phyloP scores from a whole-genome alignment of 176 grass and related monocot genomes.

The Paspalum notatum region DNA sequence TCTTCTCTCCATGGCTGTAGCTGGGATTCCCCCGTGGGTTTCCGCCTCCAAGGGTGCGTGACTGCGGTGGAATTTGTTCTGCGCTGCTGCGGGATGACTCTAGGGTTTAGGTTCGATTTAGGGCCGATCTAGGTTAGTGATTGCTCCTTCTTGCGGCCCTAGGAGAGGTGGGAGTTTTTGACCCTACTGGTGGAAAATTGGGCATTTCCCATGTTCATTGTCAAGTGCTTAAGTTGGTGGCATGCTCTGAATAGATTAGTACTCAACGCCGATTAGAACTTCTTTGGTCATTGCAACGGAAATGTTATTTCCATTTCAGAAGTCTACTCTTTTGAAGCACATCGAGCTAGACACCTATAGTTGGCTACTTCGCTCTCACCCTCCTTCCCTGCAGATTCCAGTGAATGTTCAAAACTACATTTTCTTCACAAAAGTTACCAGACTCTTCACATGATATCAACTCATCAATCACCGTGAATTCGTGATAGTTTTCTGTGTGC shows the following conservation, averaged over 20 bases:
- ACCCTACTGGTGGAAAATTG: not conserved
- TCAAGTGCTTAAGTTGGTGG: not conserved
- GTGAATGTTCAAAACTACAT: not conserved
- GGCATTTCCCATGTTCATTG: not conserved
- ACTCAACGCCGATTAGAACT: not conserved
- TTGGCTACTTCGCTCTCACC: not conserved
- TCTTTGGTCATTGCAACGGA: not conserved
- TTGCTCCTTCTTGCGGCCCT: not conserved
- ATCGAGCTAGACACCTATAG: not conserved
- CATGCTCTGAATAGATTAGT: not conserved
- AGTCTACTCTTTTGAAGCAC: not conserved
- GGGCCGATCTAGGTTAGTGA: not conserved
- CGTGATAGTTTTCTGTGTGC: no score
- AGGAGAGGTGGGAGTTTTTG: not conserved
- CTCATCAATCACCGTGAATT: not conserved
- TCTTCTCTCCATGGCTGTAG: not conserved
- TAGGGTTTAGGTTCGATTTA: constrained; percentile 25
- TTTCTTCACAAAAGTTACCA: not conserved
- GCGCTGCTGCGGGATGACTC: not conserved
- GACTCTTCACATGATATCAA: not conserved
- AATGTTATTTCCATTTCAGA: not conserved
- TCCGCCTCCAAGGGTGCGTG: not conserved
- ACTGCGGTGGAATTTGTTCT: not conserved
- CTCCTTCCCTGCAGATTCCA: no score
- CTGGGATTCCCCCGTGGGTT: not conserved